Conservation (phyloP, 805 yeast species). For the Barnettozyma populi region DNA sequence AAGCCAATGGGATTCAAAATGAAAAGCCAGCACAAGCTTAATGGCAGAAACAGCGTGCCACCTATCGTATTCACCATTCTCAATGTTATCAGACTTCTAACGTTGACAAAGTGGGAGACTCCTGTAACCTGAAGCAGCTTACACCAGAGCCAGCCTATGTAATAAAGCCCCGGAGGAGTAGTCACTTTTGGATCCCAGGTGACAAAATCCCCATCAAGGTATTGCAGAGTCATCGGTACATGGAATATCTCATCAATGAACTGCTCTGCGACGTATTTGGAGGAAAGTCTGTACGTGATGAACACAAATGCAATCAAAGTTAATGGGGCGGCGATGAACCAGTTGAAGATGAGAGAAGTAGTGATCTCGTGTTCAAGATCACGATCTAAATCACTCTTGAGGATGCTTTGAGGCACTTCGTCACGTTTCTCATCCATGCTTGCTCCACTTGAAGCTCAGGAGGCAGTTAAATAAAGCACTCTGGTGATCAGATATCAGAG, state of each 20-base stretch:
- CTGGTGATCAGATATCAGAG: not conserved
- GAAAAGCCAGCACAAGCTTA: constrained; percentile 35
- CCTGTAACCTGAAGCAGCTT: constrained; percentile 21
- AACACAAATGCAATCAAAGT: constrained; percentile 22
- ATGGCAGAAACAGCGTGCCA: constrained; percentile 50
- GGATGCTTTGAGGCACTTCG: not conserved
- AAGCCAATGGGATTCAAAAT: constrained; percentile 37
- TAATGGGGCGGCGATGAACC: constrained; percentile 30
- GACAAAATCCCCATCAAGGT: constrained; percentile 54
- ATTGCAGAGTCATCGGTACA: constrained; percentile 67
- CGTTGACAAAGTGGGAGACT: constrained; percentile 19
- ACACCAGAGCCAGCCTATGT: constrained; percentile 36
- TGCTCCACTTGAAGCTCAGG: not conserved
- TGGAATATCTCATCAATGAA: constrained; percentile 81
- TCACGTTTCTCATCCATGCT: not conserved
- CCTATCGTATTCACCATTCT: constrained; percentile 63
- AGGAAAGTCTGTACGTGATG: constrained; percentile 27
- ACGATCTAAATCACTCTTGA: constrained; percentile 5
- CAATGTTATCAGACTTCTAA: constrained; percentile 35
- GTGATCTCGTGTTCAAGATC: constrained; percentile 25
- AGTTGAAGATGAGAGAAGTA: constrained; percentile 24
- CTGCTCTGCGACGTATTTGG: constrained; percentile 26
- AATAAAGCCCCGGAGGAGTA: constrained; percentile 92
- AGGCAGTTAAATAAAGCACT: too few relatives aligned
- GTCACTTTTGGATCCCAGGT: constrained; percentile 88